Evolutionary conservation across 2,329 filamentous ascomycete genomes (phyloP).

Genomic region (Laburnicola sp.): DNA sequence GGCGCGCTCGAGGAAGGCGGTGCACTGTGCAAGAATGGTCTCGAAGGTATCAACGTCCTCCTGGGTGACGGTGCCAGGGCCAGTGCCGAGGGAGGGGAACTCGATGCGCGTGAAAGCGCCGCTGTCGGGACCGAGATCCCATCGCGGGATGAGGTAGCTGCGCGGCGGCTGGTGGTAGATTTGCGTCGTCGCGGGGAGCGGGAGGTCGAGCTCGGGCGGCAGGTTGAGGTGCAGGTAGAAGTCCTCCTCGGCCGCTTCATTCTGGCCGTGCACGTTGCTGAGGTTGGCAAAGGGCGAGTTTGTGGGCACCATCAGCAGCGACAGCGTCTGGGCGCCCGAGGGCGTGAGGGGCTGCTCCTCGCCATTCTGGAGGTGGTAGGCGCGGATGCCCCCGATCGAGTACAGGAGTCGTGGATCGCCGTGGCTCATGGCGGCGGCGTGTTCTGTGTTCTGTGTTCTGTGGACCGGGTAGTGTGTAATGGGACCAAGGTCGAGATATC

Average conservation of each 20-base stretch:
- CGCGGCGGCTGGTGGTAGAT: slow-evolving; percentile 94
- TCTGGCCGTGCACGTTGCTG: slow-evolving; percentile 60
- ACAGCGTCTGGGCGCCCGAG: slow-evolving; percentile 85
- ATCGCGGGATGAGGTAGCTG: slow-evolving; percentile 92
- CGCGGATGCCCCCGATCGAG: slow-evolving; percentile 78
- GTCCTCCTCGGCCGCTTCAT: slow-evolving; percentile 66
- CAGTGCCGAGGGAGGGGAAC: slow-evolving; percentile 74
- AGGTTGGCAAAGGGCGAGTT: slow-evolving; percentile 67
- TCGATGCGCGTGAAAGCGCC: slow-evolving; percentile 93
- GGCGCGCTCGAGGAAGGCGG: slow-evolving; percentile 86
- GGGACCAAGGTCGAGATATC: no score
- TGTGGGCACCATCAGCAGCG: slow-evolving; percentile 93
- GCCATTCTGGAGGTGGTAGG: slow-evolving; percentile 89
- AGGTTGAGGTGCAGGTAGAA: slow-evolving; percentile 97
- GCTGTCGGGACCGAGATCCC: slow-evolving; percentile 86
- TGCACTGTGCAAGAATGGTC: slow-evolving; percentile 97
- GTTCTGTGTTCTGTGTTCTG: background rate
- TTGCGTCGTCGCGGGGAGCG: slow-evolving; percentile 91
- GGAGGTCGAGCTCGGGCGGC: slow-evolving; percentile 89
- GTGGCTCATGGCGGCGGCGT: slow-evolving; percentile 52
- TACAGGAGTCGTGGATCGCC: slow-evolving; percentile 61
- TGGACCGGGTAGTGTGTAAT: background rate
- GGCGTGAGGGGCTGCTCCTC: slow-evolving; percentile 80
- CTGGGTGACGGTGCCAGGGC: slow-evolving; percentile 68
- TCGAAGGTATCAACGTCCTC: slow-evolving; percentile 97